phyloP scores from a whole-genome alignment of 179 eudicot genomes.

The Beta corolliflora region DNA sequence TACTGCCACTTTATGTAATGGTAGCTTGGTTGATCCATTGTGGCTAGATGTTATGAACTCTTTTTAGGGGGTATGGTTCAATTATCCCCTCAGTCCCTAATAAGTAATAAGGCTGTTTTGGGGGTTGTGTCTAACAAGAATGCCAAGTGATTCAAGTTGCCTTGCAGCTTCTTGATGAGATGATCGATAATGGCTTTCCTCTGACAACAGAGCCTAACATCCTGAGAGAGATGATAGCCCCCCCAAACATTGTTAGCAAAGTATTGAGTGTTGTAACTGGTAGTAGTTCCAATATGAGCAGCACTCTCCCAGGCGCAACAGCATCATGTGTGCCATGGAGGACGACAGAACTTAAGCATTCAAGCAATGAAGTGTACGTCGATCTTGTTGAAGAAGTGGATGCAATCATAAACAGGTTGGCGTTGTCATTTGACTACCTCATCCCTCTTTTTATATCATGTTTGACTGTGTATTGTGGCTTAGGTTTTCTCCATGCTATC shows the following conservation, averaged over 20 bases:
- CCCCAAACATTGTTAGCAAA: slow-evolving; percentile 89
- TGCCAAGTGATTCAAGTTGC: slow-evolving; percentile 31
- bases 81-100: background rate
- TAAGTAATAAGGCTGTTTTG: slow-evolving; percentile 3
- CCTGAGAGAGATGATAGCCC: slow-evolving; percentile 90
- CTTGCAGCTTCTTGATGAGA: slow-evolving; percentile 93
- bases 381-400: slow-evolving; percentile 95
- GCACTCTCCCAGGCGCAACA: slow-evolving; percentile 85
- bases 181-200: slow-evolving; percentile 99
- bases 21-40: background rate
- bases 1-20: background rate
- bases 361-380: slow-evolving; percentile 84
- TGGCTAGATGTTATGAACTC: background rate
- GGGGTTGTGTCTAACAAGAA: slow-evolving; percentile 11
- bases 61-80: background rate
- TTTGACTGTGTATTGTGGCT: background rate
- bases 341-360: slow-evolving; percentile 74
- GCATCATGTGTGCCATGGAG: slow-evolving; percentile 96
- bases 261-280: slow-evolving; percentile 94
- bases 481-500: background rate
- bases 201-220: slow-evolving; percentile 94
- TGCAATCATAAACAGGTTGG: slow-evolving; percentile 80
- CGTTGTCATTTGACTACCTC: slow-evolving; percentile 4
- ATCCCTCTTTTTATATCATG: background rate
- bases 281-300: slow-evolving; percentile 79